These are phyloP conservation scores for Linnemannia exigua DNA, from an alignment of 192 early-diverging fungal genomes.

Conservation along the genomic window DNA sequence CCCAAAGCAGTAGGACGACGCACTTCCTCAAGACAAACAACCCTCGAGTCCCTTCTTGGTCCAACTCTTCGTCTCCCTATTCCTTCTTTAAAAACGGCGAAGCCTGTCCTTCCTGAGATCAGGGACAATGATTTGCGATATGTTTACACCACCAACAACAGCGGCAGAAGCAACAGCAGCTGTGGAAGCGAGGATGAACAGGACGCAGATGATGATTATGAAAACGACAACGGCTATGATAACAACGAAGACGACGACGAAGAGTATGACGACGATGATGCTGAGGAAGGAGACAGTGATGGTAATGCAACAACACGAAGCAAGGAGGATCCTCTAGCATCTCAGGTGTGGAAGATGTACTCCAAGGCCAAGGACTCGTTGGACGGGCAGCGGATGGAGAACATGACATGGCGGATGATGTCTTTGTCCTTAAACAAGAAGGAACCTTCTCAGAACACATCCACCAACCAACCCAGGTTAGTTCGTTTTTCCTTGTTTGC, in stretches of 20 bases:
- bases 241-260: not conserved
- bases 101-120: not conserved
- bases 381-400: constrained; percentile 80
- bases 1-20: constrained; percentile 12
- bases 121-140: not conserved
- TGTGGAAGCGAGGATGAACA: not conserved
- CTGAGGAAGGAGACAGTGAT: not conserved
- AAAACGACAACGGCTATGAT: not conserved
- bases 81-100: not conserved
- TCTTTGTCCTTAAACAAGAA: constrained; percentile 70
- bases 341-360: constrained; percentile 77
- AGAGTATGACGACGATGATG: not conserved
- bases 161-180: not conserved
- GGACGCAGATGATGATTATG: not conserved
- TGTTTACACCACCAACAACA: not conserved
- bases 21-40: not conserved
- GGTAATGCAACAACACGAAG: not conserved
- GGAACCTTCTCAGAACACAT: constrained; percentile 2
- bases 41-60: constrained; percentile 11
- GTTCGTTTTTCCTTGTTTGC: not conserved
- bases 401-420: constrained; percentile 86
- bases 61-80: constrained; percentile 26
- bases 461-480: constrained; percentile 12
- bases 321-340: constrained; percentile 58
- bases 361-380: constrained; percentile 80